phyloP scores from a whole-genome alignment of 768 basidiomycete genomes.

The Lyophyllum shimeji region DNA sequence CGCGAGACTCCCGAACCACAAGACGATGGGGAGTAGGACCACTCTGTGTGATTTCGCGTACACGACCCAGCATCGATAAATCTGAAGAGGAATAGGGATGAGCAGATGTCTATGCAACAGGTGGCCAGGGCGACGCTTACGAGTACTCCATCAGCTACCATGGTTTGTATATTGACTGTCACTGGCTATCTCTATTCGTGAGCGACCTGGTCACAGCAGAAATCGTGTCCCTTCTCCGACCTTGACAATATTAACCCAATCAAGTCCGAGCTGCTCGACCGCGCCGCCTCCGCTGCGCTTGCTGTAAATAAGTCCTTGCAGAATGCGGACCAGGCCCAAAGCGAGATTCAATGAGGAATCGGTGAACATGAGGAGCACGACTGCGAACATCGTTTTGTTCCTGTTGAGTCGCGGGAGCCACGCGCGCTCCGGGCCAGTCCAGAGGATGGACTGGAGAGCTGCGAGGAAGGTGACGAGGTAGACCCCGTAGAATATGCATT shows the following conservation, averaged over 20 bases:
- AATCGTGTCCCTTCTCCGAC: conserved; percentile 20
- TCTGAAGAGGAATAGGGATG: background rate
- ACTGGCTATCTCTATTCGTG: background rate
- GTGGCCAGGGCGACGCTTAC: conserved; percentile 20
- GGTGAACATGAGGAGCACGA: conserved; percentile 37
- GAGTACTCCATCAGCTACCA: conserved; percentile 42
- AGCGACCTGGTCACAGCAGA: background rate
- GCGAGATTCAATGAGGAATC: conserved; percentile 41
- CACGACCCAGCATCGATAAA: conserved; percentile 34
- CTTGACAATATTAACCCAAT: conserved; percentile 43
- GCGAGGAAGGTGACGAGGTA: conserved; percentile 35
- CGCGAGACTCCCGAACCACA: conserved; percentile 39
- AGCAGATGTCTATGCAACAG: background rate
- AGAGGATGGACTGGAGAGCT: conserved; percentile 31
- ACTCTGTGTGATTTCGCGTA: conserved; percentile 30
- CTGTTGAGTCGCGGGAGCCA: conserved; percentile 24
- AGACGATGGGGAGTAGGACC: conserved; percentile 24
- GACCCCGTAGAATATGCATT: conserved; percentile 38
- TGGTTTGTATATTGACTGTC: conserved; percentile 27
- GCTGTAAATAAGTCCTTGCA: conserved; percentile 38
- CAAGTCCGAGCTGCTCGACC: conserved; percentile 31
- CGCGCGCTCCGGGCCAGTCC: conserved; percentile 25
- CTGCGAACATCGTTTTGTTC: conserved; percentile 35
- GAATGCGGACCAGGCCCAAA: conserved; percentile 39
- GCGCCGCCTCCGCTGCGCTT: conserved; percentile 27